These are phyloP conservation scores for Aurifilum marmelostoma DNA, from an alignment of 2,329 filamentous ascomycete genomes.

Conservation along the genomic window DNA sequence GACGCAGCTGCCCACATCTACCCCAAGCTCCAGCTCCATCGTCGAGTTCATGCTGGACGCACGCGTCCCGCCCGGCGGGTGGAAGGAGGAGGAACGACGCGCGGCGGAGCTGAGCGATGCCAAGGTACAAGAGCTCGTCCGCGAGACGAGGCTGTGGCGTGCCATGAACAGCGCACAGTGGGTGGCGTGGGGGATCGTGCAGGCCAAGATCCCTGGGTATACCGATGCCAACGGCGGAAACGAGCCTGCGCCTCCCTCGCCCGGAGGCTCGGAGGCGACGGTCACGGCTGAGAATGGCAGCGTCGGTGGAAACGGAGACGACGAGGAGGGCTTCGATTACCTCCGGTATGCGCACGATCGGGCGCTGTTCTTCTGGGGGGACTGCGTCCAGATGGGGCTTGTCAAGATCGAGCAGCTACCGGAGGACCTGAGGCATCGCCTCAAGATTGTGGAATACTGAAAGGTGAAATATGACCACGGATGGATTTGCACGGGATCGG, in stretches of 20 bases:
- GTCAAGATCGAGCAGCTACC: conserved; percentile 78
- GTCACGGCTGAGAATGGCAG: conserved; percentile 35
- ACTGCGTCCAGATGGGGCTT: conserved; percentile 77
- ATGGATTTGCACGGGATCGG: neutral
- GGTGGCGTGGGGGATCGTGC: conserved; percentile 96
- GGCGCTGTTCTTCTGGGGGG: conserved; percentile 93
- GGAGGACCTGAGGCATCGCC: conserved; percentile 59
- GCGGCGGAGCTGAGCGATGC: conserved; percentile 67
- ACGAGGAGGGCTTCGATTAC: conserved; percentile 87
- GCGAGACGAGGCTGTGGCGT: conserved; percentile 84
- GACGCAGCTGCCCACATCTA: conserved; percentile 39
- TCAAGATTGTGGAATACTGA: conserved; percentile 74
- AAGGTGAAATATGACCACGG: neutral
- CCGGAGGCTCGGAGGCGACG: conserved; percentile 27
- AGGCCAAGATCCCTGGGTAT: conserved; percentile 82
- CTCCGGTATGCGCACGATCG: conserved; percentile 88
- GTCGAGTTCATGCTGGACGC: conserved; percentile 82
- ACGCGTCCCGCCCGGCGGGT: conserved; percentile 58
- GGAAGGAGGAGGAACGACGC: conserved; percentile 63
- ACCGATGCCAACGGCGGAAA: conserved; percentile 49
- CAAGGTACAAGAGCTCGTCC: conserved; percentile 70
- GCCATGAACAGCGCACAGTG: conserved; percentile 86
- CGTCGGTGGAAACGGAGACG: conserved; percentile 50
- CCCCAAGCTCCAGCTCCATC: conserved; percentile 51
- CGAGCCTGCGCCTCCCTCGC: conserved; percentile 33